Conservation (phyloP, 768 basidiomycete species). For the Termitomyces eurrhizus region DNA sequence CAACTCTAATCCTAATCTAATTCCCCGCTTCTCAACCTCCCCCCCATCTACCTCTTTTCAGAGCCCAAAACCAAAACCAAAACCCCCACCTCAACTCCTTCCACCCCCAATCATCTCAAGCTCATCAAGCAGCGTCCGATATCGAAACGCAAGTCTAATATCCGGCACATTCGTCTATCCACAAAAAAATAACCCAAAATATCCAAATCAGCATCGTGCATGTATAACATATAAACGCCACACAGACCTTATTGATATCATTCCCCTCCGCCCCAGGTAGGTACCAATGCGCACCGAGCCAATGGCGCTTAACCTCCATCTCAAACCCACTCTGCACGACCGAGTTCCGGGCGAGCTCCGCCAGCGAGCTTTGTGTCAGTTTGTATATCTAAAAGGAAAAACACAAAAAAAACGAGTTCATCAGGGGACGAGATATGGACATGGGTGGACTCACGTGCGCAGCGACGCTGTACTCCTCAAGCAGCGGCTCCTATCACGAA, state of each 20-base stretch:
- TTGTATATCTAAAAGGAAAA: constrained; percentile 75
- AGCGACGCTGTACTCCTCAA: constrained; percentile 98
- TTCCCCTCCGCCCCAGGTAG: constrained; percentile 91
- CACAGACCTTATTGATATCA: constrained; percentile 89
- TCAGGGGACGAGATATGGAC: neutral
- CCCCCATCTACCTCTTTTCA: no score
- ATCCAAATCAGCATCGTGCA: no score
- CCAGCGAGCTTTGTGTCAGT: constrained; percentile 88
- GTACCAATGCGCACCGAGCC: constrained; percentile 94
- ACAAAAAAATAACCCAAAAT: no score
- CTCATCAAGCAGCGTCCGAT: constrained; percentile 85
- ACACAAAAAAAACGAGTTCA: no score
- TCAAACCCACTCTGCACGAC: constrained; percentile 97
- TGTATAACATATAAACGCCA: no score
- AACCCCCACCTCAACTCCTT: neutral
- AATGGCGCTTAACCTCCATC: constrained; percentile 95
- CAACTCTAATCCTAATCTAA: no score
- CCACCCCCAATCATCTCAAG: constrained; percentile 58
- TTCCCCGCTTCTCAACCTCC: no score
- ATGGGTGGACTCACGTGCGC: constrained; percentile 67
- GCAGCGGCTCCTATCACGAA: constrained; percentile 69
- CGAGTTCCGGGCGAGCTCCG: constrained; percentile 97
- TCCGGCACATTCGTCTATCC: constrained; percentile 94
- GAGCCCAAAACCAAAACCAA: no score
- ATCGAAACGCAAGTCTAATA: constrained; percentile 85